phyloP scores from a whole-genome alignment of 2,329 filamentous ascomycete species.

The Calonectria pauciramosa region DNA sequence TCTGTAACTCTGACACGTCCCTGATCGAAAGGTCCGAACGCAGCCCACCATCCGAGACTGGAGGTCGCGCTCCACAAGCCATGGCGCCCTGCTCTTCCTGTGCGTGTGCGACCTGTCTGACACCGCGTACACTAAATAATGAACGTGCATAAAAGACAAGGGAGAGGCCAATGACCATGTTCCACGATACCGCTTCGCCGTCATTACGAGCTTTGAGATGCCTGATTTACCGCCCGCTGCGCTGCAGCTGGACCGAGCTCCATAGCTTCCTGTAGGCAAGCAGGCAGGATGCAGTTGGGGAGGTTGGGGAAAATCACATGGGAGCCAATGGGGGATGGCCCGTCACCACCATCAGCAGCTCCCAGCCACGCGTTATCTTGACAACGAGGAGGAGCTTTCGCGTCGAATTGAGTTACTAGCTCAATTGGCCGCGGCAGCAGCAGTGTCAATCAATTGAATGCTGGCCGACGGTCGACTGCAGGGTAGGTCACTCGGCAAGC shows the following conservation, averaged over 20 bases:
- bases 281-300: slow-evolving; percentile 30
- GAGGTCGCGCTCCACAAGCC: slow-evolving; percentile 16
- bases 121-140: slow-evolving; percentile 43
- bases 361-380: slow-evolving; percentile 35
- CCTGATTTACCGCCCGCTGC: slow-evolving; percentile 37
- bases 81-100: slow-evolving; percentile 31
- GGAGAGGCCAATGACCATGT: slow-evolving; percentile 44
- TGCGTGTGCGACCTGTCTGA: slow-evolving; percentile 35
- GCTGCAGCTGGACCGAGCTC: slow-evolving; percentile 41
- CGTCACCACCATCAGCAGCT: slow-evolving; percentile 22
- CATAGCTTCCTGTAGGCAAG: slow-evolving; percentile 23
- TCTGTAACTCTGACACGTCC: slow-evolving; percentile 24
- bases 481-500: slow-evolving; percentile 22
- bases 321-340: slow-evolving; percentile 35
- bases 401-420: slow-evolving; percentile 12
- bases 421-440: slow-evolving; percentile 11
- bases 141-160: slow-evolving; percentile 40
- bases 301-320: slow-evolving; percentile 38
- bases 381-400: slow-evolving; percentile 3
- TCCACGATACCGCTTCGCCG: slow-evolving; percentile 49
- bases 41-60: slow-evolving; percentile 29
- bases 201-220: slow-evolving; percentile 43
- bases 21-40: slow-evolving; percentile 34
- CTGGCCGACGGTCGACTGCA: background rate
- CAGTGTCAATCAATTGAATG: slow-evolving; percentile 4